Base-by-base conservation (phyloP, 2,329 filamentous ascomycete species). In the Colletotrichum graminicola region DNA sequence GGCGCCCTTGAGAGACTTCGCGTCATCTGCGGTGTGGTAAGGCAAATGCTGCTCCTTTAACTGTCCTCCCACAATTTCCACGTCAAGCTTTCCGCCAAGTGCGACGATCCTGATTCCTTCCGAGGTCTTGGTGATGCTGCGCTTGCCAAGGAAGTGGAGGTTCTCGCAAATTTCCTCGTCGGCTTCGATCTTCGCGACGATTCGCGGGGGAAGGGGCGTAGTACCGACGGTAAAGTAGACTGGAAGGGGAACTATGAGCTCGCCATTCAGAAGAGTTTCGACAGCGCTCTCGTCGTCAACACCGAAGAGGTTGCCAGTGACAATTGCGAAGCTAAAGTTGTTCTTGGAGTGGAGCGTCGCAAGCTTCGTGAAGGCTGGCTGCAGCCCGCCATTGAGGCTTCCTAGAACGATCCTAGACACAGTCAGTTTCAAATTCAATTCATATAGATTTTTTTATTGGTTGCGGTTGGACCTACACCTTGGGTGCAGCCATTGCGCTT, bases 171-270 rank as follows among this genome's bases (percentile, higher is more conserved):
- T 87, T 75, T 91, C 89, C 77, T 91, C 91, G 73, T 92, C 89
- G 43, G 88, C 87, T 77, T 94, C 88, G 63, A 98, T 87, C 79
- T 91, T 94, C 77, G 93, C 89, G 26, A 92, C 84, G 29, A 98
- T 88, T 39, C 85, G 83, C 3, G 85, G 81, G 0, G 96, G 96
- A 7, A 99, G 85, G n/a, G 91, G 83, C 57, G 86, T 86, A 47
- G 85, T 90, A 75, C 93, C 94, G 72, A 97, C 86, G 3, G 93
- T 94, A 79, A 98, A 99, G 83, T 99, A 99, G 11, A 93, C 97
- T 1, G 95, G 91, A 0, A 98, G 84, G 3, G 95, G 91, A 5
- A 98, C 85, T 29, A 85, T 79, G 63, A 97, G 91, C 14, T 88
- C 85, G n/a, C 94, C 94, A 34, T 88, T 82, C 0, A 98, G 82